Evolutionary conservation across 805 yeast genomes (phyloP).

Genomic region (Saccharomycopsis lassenensis): DNA sequence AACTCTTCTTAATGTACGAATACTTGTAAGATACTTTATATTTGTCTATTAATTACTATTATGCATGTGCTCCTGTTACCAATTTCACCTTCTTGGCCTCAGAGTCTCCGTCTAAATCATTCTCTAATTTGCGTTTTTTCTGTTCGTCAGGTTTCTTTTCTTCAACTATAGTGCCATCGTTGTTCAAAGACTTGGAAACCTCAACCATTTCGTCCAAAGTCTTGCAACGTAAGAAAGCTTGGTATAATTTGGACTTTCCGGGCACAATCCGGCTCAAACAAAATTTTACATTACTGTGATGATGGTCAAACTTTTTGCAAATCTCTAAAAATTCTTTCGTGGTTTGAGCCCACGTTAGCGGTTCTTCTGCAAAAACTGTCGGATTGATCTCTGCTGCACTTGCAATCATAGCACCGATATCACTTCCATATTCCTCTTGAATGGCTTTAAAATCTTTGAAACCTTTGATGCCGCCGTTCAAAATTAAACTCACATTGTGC

Average conservation of each 20-base stretch:
- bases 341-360: conserved; percentile 42
- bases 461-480: conserved; percentile 67
- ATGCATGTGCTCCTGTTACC: no score
- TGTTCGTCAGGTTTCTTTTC: background rate
- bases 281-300: conserved; percentile 67
- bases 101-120: no score
- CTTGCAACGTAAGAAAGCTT: conserved; percentile 43
- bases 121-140: background rate
- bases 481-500: conserved; percentile 57
- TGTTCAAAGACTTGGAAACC: background rate
- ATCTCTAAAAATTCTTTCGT: conserved; percentile 45
- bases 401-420: conserved; percentile 91
- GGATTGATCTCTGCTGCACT: conserved; percentile 84
- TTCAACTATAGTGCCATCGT: background rate
- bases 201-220: conserved; percentile 4
- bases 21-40: no score
- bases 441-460: conserved; percentile 43
- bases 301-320: conserved; percentile 49
- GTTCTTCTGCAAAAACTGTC: conserved; percentile 45
- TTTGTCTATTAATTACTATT: no score
- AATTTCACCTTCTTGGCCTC: no score
- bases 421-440: conserved; percentile 40
- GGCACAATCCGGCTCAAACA: conserved; percentile 71
- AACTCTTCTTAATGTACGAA: no score
- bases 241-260: conserved; percentile 55